Evolutionary conservation across 1,284 basidiomycete genomes (phyloP).

Genomic region (Ustilago sp.): DNA sequence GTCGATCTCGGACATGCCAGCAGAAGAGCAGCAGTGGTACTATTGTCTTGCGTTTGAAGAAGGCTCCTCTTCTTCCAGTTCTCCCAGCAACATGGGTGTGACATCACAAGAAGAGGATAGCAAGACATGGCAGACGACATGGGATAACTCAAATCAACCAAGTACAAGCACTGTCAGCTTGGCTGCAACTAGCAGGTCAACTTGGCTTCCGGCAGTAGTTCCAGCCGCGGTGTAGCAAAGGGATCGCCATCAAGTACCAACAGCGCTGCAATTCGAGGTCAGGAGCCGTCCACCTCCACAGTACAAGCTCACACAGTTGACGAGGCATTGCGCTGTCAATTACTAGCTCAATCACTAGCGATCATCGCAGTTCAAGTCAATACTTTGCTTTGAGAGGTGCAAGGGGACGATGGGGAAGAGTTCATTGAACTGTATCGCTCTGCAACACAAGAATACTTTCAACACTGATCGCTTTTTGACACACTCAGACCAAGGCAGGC

Average conservation of each 20-base stretch:
- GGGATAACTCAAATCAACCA: constrained; percentile 11
- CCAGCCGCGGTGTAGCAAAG: neutral
- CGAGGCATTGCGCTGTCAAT: too few species aligned
- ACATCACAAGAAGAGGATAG: constrained; percentile 25
- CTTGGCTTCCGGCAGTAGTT: neutral
- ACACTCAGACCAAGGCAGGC: too few species aligned
- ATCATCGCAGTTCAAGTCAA: too few species aligned
- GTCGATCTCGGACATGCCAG: constrained; percentile 42
- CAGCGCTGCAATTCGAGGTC: constrained; percentile 12
- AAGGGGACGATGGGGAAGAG: too few species aligned
- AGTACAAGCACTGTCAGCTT: neutral
- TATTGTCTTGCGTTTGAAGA: constrained; percentile 30
- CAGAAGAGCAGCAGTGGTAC: constrained; percentile 32
- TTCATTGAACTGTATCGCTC: too few species aligned
- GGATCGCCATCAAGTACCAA: neutral
- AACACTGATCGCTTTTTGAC: too few species aligned
- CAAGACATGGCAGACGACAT: constrained; percentile 49
- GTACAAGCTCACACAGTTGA: neutral
- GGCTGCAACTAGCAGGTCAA: constrained; percentile 5
- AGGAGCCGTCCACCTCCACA: neutral
- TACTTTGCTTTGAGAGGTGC: too few species aligned
- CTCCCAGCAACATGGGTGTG: neutral
- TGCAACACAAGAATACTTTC: too few species aligned
- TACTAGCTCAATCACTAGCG: too few species aligned
- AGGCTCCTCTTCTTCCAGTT: constrained; percentile 6